phyloP scores from a whole-genome alignment of 2,329 filamentous ascomycete species.

The Venturia carpophila region DNA sequence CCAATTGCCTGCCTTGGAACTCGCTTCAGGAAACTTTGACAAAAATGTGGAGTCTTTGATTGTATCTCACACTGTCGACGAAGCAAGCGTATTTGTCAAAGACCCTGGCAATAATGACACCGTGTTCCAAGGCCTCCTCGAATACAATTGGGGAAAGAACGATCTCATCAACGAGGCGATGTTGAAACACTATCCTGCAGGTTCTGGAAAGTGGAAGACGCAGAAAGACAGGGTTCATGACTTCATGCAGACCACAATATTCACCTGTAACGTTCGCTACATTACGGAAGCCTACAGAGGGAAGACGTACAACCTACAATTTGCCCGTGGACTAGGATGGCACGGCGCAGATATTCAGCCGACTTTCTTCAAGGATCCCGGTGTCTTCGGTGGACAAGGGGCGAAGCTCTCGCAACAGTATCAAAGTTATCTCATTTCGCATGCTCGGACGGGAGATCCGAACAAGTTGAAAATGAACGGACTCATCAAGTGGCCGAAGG shows the following conservation, averaged over 20 bases:
- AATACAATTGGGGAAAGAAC: slow-evolving; percentile 8
- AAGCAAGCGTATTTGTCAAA: slow-evolving; percentile 14
- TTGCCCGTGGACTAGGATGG: not conserved
- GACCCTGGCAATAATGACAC: not conserved
- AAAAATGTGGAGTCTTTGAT: slow-evolving; percentile 17
- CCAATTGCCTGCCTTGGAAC: slow-evolving; percentile 16
- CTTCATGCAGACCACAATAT: slow-evolving; percentile 3
- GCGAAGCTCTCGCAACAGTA: slow-evolving; percentile 3
- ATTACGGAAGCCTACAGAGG: slow-evolving; percentile 16
- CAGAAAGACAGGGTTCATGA: slow-evolving; percentile 6
- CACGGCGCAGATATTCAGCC: slow-evolving; percentile 14
- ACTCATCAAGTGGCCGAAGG: slow-evolving; percentile 12
- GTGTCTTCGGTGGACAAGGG: not conserved
- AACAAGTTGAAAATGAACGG: slow-evolving; percentile 9
- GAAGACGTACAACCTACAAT: slow-evolving; percentile 15
- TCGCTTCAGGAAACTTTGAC: slow-evolving; percentile 15
- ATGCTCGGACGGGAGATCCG: slow-evolving; percentile 15
- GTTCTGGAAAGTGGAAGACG: not conserved
- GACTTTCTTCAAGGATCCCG: not conserved
- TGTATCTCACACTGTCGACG: slow-evolving; percentile 14
- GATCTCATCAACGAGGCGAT: not conserved
- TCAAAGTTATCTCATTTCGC: slow-evolving; percentile 16
- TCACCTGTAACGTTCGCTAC: slow-evolving; percentile 18
- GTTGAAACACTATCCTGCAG: not conserved
- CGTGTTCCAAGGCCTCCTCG: not conserved